These are phyloP conservation scores for Monosporascus sp. DNA, from an alignment of 2,329 filamentous ascomycete genomes.

Conservation along the genomic window DNA sequence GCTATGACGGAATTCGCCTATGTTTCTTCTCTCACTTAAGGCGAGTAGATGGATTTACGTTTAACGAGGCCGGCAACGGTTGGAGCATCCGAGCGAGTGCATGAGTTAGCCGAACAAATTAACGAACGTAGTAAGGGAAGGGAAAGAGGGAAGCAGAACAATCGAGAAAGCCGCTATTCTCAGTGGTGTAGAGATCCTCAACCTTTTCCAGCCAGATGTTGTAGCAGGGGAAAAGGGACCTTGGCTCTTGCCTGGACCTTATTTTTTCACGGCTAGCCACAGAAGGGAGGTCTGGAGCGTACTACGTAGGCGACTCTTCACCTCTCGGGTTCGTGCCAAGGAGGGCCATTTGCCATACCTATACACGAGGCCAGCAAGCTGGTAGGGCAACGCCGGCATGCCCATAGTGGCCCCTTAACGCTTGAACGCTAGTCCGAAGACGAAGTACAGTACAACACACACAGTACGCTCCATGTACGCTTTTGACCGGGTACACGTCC, in stretches of 20 bases:
- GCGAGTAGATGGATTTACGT: background rate
- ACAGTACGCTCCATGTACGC: too few species aligned
- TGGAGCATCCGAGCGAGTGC: background rate
- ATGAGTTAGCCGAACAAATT: background rate
- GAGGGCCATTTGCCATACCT: background rate
- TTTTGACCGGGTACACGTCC: too few species aligned
- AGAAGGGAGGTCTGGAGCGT: too few species aligned
- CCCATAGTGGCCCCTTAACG: too few species aligned
- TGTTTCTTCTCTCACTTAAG: background rate
- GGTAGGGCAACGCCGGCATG: too few species aligned
- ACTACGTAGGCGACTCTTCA: background rate
- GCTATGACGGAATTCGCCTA: background rate
- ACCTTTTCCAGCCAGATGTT: background rate
- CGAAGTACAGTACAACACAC: too few species aligned
- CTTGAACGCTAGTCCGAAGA: too few species aligned
- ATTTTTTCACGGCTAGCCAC: too few species aligned
- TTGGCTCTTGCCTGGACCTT: too few species aligned
- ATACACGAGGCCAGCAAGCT: too few species aligned
- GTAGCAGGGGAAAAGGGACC: background rate
- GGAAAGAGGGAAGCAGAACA: background rate
- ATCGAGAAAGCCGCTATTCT: background rate
- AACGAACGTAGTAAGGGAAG: background rate
- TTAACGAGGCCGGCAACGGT: background rate
- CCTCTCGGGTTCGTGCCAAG: background rate
- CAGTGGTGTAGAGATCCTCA: background rate